phyloP scores from a whole-genome alignment of 805 yeast genomes.

The Danielozyma ontarioensis region DNA sequence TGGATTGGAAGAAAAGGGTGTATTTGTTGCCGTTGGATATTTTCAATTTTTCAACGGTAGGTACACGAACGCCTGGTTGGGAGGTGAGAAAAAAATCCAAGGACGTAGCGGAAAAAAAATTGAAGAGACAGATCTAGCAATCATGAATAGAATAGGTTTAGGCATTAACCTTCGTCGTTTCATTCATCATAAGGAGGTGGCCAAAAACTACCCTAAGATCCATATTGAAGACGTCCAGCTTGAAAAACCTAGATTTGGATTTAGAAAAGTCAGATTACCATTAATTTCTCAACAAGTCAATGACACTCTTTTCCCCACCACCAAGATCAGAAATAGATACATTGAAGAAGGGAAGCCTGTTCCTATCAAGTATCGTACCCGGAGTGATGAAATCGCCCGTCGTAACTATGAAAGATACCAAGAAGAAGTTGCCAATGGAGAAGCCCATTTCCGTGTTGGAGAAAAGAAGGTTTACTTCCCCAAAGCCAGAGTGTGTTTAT shows the following conservation, averaged over 20 bases:
- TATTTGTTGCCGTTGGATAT: not conserved
- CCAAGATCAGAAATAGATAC: conserved; percentile 29
- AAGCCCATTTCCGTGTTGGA: conserved; percentile 82
- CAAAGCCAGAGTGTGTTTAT: conserved; percentile 68
- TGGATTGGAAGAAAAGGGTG: not conserved
- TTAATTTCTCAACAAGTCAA: conserved; percentile 34
- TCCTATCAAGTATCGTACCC: conserved; percentile 33
- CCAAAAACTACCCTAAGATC: conserved; percentile 34
- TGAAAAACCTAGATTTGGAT: conserved; percentile 34
- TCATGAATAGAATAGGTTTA: not conserved
- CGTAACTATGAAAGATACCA: conserved; percentile 35
- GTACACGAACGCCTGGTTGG: conserved; percentile 5
- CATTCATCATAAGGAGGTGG: conserved; percentile 27
- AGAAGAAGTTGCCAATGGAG: conserved; percentile 53
- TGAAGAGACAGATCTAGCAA: not conserved
- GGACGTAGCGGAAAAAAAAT: too few species aligned
- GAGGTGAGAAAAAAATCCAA: conserved; percentile 6
- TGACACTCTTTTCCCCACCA: conserved; percentile 37
- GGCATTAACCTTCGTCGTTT: conserved; percentile 6
- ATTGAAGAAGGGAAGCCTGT: conserved; percentile 35
- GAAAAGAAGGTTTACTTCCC: conserved; percentile 77
- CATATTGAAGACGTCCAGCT: conserved; percentile 34
- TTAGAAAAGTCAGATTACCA: conserved; percentile 33
- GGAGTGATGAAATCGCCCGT: conserved; percentile 31
- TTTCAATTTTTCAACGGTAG: conserved; percentile 1